Conservation (phyloP, 148 eudicot genomes). For the Polygonum aviculare region DNA sequence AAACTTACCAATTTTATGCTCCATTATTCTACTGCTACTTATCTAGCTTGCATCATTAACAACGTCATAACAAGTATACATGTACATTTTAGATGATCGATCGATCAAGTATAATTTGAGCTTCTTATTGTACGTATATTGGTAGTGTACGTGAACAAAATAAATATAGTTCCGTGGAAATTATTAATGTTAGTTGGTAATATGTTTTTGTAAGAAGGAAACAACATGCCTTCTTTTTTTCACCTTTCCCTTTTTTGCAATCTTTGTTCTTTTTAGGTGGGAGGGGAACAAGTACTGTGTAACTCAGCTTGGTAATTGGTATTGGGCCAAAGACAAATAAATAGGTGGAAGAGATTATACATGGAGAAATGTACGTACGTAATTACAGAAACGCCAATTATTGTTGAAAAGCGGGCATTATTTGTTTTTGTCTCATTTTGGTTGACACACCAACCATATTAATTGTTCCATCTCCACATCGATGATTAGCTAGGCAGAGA, state of each 20-base stretch:
- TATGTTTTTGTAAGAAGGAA: not conserved
- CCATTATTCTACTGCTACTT: not conserved
- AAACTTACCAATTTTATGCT: not conserved
- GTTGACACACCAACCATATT: constrained; percentile 2
- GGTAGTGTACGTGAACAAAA: not conserved
- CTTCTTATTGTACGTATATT: not conserved
- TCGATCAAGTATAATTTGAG: not conserved
- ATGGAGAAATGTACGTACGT: not conserved
- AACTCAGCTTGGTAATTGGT: not conserved
- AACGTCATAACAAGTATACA: not conserved
- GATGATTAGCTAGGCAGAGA: not conserved
- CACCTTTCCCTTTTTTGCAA: not conserved
- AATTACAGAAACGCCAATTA: not conserved
- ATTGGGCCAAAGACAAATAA: not conserved
- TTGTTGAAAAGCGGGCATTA: not conserved
- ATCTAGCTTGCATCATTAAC: not conserved
- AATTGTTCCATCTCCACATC: not conserved
- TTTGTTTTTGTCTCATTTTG: constrained; percentile 3
- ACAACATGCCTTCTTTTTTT: too few relatives aligned
- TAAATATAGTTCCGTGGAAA: not conserved
- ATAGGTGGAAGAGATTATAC: not conserved
- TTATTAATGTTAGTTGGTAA: not conserved
- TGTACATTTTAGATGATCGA: not conserved
- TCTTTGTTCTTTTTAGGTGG: not conserved
- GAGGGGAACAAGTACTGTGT: not conserved